Conservation (phyloP, 192 early-diverging fungal genomes). For the Globomyces pollinis-pini region DNA sequence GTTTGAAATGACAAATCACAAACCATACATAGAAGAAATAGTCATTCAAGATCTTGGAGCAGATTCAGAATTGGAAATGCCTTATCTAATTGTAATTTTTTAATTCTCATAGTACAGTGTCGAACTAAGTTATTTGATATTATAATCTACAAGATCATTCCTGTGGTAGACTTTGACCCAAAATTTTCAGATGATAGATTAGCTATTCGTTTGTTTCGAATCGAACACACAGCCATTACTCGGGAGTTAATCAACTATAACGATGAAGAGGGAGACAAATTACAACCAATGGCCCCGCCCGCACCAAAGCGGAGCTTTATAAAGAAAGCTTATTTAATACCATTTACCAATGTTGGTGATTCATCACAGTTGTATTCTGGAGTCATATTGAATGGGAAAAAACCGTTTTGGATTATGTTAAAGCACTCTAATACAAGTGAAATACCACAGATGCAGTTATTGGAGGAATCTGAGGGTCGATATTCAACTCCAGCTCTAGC, state of each 20-base stretch:
- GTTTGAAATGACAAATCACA: not conserved
- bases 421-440: slow-evolving; percentile 13
- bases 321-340: slow-evolving; percentile 24
- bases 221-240: slow-evolving; percentile 56
- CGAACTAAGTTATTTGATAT: slow-evolving; percentile 57
- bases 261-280: slow-evolving; percentile 37
- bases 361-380: slow-evolving; percentile 45
- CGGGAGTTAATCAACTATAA: slow-evolving; percentile 35
- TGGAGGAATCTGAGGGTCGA: slow-evolving; percentile 20
- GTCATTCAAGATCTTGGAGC: slow-evolving; percentile 58
- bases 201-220: slow-evolving; percentile 57
- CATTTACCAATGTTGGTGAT: slow-evolving; percentile 27
- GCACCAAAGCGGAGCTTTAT: slow-evolving; percentile 15
- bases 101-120: too few species aligned
- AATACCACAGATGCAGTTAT: slow-evolving; percentile 13
- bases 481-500: slow-evolving; percentile 20
- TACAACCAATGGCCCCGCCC: slow-evolving; percentile 21
- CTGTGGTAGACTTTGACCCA: slow-evolving; percentile 14
- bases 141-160: slow-evolving; percentile 61
- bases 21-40: slow-evolving; percentile 59
- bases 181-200: slow-evolving; percentile 38
- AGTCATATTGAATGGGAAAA: slow-evolving; percentile 62
- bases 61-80: slow-evolving; percentile 30
- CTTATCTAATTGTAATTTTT: slow-evolving; percentile 72
- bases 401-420: slow-evolving; percentile 69